A percentile compares a stretch with the other conserved stretches of the same genome.
Evolutionary conservation across 441 rosid genomes (phyloP).

Genomic region (Corymbia calophylla): DNA sequence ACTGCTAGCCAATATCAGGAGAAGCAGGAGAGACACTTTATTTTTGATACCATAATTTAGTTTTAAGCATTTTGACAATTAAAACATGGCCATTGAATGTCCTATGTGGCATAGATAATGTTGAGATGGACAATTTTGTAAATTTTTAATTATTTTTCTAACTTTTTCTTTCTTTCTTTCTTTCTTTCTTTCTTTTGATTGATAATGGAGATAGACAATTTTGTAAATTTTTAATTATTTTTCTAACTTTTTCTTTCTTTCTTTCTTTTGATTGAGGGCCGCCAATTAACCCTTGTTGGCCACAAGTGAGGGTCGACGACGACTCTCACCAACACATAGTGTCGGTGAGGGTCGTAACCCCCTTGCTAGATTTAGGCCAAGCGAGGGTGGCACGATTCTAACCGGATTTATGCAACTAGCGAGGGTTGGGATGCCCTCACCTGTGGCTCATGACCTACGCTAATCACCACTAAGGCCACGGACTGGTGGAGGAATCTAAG

Average conservation of each 20-base stretch:
- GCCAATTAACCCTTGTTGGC: accelerated
- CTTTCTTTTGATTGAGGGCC: not conserved
- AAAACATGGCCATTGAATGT: not conserved
- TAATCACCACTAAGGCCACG: accelerated
- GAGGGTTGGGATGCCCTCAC: not conserved
- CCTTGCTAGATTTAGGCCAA: not conserved
- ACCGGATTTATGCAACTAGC: not conserved
- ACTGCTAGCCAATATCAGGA: too few species aligned
- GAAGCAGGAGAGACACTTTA: not conserved
- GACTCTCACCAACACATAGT: not conserved
- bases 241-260: too few species aligned
- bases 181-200: not conserved
- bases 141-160: too few species aligned
- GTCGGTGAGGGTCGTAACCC: not conserved
- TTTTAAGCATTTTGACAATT: not conserved
- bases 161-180: not conserved
- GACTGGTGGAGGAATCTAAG: too few species aligned
- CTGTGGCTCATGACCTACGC: accelerated
- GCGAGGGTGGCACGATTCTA: not conserved
- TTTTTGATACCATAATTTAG: not conserved
- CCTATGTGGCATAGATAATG: not conserved
- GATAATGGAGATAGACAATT: not conserved
- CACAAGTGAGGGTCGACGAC: not conserved
- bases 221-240: not conserved
- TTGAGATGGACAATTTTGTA: not conserved